Percentiles rank a stretch among this genome's conserved stretches.
Conservation (phyloP, 1,139 yeast species). For the Pneumocystis wakefieldiae region DNA sequence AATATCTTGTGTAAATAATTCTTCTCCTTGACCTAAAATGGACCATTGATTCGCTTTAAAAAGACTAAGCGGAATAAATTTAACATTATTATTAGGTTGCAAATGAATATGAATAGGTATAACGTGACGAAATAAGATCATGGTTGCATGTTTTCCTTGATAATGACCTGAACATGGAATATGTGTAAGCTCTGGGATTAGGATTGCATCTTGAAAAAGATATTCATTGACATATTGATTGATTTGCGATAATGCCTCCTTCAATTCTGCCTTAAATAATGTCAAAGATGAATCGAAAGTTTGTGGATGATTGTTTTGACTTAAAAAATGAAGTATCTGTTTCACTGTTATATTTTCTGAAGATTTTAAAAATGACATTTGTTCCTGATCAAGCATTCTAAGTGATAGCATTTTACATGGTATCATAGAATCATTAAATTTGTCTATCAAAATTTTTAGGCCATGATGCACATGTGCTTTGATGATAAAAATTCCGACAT, state of each 20-base stretch:
- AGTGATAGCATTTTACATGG: conserved; percentile 1
- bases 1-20: background rate
- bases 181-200: conserved; percentile 3
- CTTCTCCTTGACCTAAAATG: background rate
- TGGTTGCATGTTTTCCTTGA: conserved; percentile 1
- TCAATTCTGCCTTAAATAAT: conserved; percentile 4
- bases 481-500: conserved; percentile 4
- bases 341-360: conserved; percentile 1
- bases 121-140: conserved; percentile 1
- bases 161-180: conserved; percentile 2
- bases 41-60: conserved; percentile 2
- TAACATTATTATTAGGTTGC: background rate
- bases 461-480: conserved; percentile 4
- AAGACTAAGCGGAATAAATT: conserved; percentile 1
- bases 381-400: background rate
- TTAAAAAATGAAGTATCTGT: background rate
- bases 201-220: conserved; percentile 3
- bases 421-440: conserved; percentile 1
- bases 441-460: conserved; percentile 4
- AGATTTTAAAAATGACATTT: background rate
- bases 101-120: conserved; percentile 5
- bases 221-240: background rate
- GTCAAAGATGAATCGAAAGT: background rate
- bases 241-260: background rate
- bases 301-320: background rate